Percentiles rank a stretch among this genome's conserved stretches.
Evolutionary conservation across 768 basidiomycete species (phyloP).

Genomic region (Lentinula sp.): DNA sequence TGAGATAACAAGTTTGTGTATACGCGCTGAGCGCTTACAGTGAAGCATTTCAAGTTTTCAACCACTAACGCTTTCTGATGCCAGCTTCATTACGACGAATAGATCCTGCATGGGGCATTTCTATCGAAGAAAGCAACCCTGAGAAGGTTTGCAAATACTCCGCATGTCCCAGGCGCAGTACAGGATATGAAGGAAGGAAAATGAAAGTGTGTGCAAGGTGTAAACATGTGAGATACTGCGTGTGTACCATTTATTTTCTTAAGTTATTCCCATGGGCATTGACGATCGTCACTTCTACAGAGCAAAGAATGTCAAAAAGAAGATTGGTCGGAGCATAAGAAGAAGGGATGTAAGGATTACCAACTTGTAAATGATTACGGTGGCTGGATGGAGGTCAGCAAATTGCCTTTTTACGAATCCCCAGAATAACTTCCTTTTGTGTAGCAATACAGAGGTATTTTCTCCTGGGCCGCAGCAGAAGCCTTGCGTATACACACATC

Average conservation of each 20-base stretch:
- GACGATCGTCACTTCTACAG: neutral
- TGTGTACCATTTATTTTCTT: neutral
- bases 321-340: neutral
- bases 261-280: no score
- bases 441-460: neutral
- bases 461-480: neutral
- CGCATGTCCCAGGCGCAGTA: neutral
- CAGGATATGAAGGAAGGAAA: neutral
- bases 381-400: neutral
- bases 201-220: neutral
- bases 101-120: neutral
- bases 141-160: neutral
- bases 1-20: no score
- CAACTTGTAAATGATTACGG: neutral
- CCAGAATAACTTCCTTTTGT: neutral
- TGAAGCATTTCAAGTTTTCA: no score
- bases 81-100: no score
- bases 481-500: neutral
- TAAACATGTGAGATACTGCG: neutral
- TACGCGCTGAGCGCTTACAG: no score
- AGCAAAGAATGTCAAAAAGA: neutral
- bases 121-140: neutral
- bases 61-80: no score
- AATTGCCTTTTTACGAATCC: no score
- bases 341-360: neutral